Evolutionary conservation across 306 rosid species (phyloP), one percentile per base, ranked within the genome.

Genomic region (Rosa chinensis): DNA sequence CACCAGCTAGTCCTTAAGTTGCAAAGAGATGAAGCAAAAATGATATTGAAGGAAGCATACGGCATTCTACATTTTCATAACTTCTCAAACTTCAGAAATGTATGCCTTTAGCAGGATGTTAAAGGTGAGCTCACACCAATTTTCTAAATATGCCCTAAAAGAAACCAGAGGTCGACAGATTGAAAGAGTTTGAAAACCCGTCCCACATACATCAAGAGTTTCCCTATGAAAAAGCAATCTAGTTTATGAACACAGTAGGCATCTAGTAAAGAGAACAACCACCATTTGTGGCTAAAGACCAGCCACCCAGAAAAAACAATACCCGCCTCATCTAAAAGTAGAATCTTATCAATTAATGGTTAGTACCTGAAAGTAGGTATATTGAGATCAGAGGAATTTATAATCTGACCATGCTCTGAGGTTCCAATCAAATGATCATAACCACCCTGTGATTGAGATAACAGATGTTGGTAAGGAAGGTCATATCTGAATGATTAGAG

Each of bases 361-460:
- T 63, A 76, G 48, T 48, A 95, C 99, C 97, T 90, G 86, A 93
- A 93, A 71, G 89, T 73, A 70, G 97, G 99, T 73, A 95, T 75
- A 66, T 79, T 86, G 77, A 95, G 96, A 45, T 91, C 90, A 63
- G 93, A 91, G 32, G 98, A 91, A 73, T 81, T 91, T 21, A 89
- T 78, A 79, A 87, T 78, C 70, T 69, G 89, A 72, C 98, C 99
- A 20, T 88, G 98, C 91, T 95, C 99, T n/a, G 99, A 95, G 82
- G 99, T 95, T 56, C 99, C 98, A 21, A 95, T 89, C 82, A 87
- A 77, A 85, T 84, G 87, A 85, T 94, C 97, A 82, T 92, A 94
- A 83, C 99, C 99, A 79, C 94, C 97, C 99, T 95, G 89, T 32
- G 77, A 75, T 72, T 58, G n/a, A 67, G 56, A 76, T 66, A 74